Base-by-base conservation (phyloP, 2,329 filamentous ascomycete species). In the Sarocladium kiliense region DNA sequence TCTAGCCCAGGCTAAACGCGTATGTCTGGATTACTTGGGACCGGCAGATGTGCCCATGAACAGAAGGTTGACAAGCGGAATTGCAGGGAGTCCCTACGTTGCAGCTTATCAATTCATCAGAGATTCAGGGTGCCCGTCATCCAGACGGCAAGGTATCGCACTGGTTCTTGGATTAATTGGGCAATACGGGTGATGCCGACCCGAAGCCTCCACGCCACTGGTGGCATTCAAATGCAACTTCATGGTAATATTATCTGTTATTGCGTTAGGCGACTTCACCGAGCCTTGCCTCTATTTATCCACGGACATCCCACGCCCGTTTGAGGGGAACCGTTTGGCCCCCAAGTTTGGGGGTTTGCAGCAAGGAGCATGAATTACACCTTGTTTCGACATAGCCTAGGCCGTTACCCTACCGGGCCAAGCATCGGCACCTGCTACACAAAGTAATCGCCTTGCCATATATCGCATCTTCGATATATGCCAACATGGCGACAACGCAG, bases 21-120 rank as follows among this genome's bases (percentile, higher is more conserved):
- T 10, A 18, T 27, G 21, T 30, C 36, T 30, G 7, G 41, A 44
- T 18, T 16, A n/a, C 11, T 36, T 23, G 16, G 47, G n/a, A 3
- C 21, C 47, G 47, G 27, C 47, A 51, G 23, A 49, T 45, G 42
- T 18, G 7, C 6, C 23, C 25, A 49, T 7, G 26, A n/a, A n/a
- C n/a, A n/a, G n/a, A n/a, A n/a, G n/a, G n/a, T 51, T n/a, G 44
- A 51, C 18, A 34, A 51, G 47, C 47, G 47, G 47, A 18, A 51
- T 51, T 51, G 30, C 47, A 51, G 47, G 26, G 47, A 19, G 27
- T 19, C 19, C 12, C 23, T 11, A 51, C 10, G 47, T 51, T n/a
- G 30, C 47, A 47, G 26, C 7, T 34, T 10, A 51, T 47, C 47
- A 51, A 32, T 36, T 32, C 27, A 36, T 26, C 16, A 51, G 30